Evolutionary conservation across 306 rosid genomes (phyloP).

Genomic region (Cicer judaicum): DNA sequence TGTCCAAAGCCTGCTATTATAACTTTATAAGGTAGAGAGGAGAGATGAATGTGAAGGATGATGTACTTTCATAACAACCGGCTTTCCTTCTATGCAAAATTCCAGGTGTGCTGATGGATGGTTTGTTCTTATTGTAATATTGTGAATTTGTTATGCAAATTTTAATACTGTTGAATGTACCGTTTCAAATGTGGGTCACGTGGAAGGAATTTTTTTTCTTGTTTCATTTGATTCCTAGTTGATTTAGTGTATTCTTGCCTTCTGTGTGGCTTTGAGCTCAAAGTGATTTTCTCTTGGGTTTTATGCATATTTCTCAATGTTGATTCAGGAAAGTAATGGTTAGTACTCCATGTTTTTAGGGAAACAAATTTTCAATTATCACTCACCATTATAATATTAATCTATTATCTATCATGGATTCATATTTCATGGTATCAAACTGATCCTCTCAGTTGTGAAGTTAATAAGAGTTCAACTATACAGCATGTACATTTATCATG

Average conservation of each 20-base stretch:
- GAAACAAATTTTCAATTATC: neutral
- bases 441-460: neutral
- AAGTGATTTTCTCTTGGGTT: neutral
- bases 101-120: neutral
- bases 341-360: neutral
- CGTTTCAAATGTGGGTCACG: neutral
- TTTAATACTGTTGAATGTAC: neutral
- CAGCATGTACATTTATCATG: neutral
- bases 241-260: neutral
- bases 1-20: constrained; percentile 8
- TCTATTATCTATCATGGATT: neutral
- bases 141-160: neutral
- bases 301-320: neutral
- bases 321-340: neutral
- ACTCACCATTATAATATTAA: neutral
- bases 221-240: too few relatives aligned
- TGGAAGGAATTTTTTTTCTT: neutral
- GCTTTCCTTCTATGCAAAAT: neutral
- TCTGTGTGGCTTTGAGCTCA: constrained; percentile 1
- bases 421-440: neutral
- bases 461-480: neutral
- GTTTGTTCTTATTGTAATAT: neutral
- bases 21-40: constrained; percentile 14
- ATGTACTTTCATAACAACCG: constrained; percentile 7
- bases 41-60: constrained; percentile 2